Base-by-base conservation (phyloP, 106 monocot species). In the Dioscorea zingiberensis region DNA sequence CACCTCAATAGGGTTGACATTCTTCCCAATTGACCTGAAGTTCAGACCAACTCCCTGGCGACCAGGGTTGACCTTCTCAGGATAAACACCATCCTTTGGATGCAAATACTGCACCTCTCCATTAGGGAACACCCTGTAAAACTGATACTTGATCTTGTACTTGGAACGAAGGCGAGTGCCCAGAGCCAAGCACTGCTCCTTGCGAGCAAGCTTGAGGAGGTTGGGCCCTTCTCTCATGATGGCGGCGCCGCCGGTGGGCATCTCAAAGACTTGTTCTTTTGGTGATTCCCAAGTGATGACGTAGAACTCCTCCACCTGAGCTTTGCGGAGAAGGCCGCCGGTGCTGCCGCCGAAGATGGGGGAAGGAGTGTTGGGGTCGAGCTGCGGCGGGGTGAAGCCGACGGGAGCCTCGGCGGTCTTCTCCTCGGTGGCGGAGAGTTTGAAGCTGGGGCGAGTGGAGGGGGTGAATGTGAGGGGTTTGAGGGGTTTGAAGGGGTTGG, bases 141-240 rank as follows among this genome's bases (percentile, higher is more conserved):
- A 91, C 81, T 90, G 90, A 76, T 91, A 94, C 29, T 80, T 91
- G 71, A 94, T 94, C 90, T 94, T 94, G 85, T 94, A 94, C 82
- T 94, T 94, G 66, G 87, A 82, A 48, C 94, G 73, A 45, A 94
- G 76, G 71, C 87, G 62, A 1, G 90, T 91, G 23, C 94, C 94
- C 22, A 94, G 73, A 2, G 95, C 95, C 54, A 95, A 71, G 70
- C 95, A 95, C 85, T 95, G 95, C 70, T 95, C 95, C 75, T 95
- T 95, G 56, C 88, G 65, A 7, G 95, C 87, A 28, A 95, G 85
- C 78, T 95, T 95, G 71, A 95, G 81, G 69, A 95, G 65, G 80
- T 95, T 95, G 0, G 95, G 91, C 1, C 95, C 95, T 48, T 91
- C 78, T 21, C 95, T 71, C 95, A 95, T 95, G 66, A 88, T 83